A percentile compares a stretch with the other conserved stretches of the same genome.
Evolutionary conservation across 2,329 filamentous ascomycete genomes (phyloP).

Genomic region (Chaetoscypha palmicola): DNA sequence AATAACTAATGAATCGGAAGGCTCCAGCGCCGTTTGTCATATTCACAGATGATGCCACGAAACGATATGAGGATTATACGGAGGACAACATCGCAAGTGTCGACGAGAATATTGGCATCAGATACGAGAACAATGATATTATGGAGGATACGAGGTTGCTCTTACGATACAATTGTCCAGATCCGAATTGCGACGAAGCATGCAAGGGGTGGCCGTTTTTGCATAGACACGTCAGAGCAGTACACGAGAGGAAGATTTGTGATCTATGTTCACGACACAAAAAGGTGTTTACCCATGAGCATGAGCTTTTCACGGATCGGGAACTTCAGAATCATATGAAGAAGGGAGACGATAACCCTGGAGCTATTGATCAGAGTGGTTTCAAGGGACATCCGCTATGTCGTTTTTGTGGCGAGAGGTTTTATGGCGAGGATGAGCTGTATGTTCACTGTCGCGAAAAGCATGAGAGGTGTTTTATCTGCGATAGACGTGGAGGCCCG

Average conservation of each 20-base stretch:
- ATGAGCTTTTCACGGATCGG: conserved; percentile 77
- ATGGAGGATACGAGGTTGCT: conserved; percentile 84
- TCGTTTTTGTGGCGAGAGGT: conserved; percentile 82
- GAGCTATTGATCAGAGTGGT: conserved; percentile 83
- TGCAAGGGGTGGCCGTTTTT: conserved; percentile 75
- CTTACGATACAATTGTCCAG: conserved; percentile 91
- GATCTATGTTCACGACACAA: conserved; percentile 91
- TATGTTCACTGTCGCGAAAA: conserved; percentile 89
- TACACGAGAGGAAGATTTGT: conserved; percentile 83
- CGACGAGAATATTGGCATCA: conserved; percentile 84
- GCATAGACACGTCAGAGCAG: conserved; percentile 72
- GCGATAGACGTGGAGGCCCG: conserved; percentile 56
- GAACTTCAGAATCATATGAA: conserved; percentile 84
- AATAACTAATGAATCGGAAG: conserved; percentile 33
- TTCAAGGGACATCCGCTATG: conserved; percentile 96
- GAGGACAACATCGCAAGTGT: conserved; percentile 65
- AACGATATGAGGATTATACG: conserved; percentile 79
- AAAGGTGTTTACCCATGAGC: conserved; percentile 97
- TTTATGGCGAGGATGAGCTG: conserved; percentile 93
- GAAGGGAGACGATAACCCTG: conserved; percentile 83
- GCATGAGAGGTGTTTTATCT: conserved; percentile 93
- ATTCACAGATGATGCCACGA: conserved; percentile 79
- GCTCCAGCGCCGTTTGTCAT: conserved; percentile 75
- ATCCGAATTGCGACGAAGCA: conserved; percentile 74
- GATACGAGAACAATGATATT: conserved; percentile 82